Percentiles rank a stretch among this genome's conserved stretches.
Conservation (phyloP, 257 asterid genomes). For the Nicotiana tomentosiformis region DNA sequence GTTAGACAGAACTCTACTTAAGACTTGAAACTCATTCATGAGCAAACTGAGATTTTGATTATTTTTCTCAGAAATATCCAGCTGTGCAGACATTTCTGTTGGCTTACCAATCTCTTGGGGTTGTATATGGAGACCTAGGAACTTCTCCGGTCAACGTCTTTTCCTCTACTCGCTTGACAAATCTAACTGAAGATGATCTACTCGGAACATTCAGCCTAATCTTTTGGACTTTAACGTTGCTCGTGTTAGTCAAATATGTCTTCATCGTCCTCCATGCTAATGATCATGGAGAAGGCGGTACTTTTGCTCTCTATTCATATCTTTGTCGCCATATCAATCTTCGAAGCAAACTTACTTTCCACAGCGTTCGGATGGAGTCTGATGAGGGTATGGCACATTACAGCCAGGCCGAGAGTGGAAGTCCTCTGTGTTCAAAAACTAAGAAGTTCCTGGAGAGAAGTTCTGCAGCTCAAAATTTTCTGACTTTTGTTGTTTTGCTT, state of each 20-base stretch:
- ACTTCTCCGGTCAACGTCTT: constrained; percentile 73
- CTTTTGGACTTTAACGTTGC: constrained; percentile 57
- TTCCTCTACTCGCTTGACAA: constrained; percentile 43
- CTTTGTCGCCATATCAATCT: constrained; percentile 47
- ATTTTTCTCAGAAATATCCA: constrained; percentile 33
- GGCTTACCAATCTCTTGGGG: constrained; percentile 73
- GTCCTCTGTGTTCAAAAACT: constrained; percentile 6
- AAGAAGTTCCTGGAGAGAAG: constrained; percentile 41
- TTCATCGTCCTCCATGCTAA: constrained; percentile 60
- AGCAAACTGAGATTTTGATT: not conserved
- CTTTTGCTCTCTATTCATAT: constrained; percentile 67
- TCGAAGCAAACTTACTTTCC: constrained; percentile 35
- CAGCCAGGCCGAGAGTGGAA: constrained; percentile 20
- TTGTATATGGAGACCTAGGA: constrained; percentile 69
- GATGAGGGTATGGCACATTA: constrained; percentile 22
- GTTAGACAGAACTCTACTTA: not conserved
- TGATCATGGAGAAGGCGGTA: constrained; percentile 85
- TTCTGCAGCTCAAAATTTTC: constrained; percentile 32
- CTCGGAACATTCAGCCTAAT: constrained; percentile 67
- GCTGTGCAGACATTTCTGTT: constrained; percentile 36
- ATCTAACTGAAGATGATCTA: constrained; percentile 53
- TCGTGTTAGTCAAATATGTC: constrained; percentile 56
- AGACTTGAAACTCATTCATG: not conserved
- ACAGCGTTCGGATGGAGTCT: constrained; percentile 28
- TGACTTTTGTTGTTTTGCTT: constrained; percentile 47